Evolutionary conservation across 2,329 filamentous ascomycete species (phyloP), one percentile per base, ranked within the genome.

Genomic region (Aspergillus sp.): DNA sequence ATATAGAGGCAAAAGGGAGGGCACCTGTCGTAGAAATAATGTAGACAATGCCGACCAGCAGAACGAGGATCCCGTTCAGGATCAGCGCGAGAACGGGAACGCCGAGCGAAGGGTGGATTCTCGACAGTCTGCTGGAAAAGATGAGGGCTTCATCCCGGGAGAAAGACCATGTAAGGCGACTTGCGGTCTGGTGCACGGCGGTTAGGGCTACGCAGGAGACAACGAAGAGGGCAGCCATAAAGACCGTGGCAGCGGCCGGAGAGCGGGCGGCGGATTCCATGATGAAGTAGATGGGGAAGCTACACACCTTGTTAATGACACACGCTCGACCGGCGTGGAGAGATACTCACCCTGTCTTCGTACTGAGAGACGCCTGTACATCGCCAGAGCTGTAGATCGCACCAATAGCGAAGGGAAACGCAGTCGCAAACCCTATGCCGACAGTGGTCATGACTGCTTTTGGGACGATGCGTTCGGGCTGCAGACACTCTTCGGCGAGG

Each of bases 81-180:
- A 47, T 7, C 10, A 47, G 31, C 1, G 45, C 32, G 20, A 40
- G 35, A n/a, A 45, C 29, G 6, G 44, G 45, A 0, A 45, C 35
- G 4, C 40, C 38, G 3, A 45, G 34, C 0, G 35, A 24, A 2
- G 37, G 29, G 10, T 39, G 40, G 3, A 48, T 33, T 16, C 20
- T 15, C 0, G 37, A 26, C 2, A 48, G 24, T 4, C 34, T 32
- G 10, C 32, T 42, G 14, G 52, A 56, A 30, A 47, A 48, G 29
- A 52, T 51, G n/a, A 55, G 39, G 24, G 48, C 52, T 13, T 52
- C 38, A 33, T 56, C 52, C 16, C 52, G 49, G 2, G 52, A 49
- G n/a, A 56, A 55, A 4, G 51, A 54, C 52, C 51, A 56, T 16
- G 49, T 51, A 33, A 55, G 44, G 32, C 52, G 46, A 12, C 51